phyloP scores from a whole-genome alignment of 345 rosid genomes.

The Eucalyptus virginea region DNA sequence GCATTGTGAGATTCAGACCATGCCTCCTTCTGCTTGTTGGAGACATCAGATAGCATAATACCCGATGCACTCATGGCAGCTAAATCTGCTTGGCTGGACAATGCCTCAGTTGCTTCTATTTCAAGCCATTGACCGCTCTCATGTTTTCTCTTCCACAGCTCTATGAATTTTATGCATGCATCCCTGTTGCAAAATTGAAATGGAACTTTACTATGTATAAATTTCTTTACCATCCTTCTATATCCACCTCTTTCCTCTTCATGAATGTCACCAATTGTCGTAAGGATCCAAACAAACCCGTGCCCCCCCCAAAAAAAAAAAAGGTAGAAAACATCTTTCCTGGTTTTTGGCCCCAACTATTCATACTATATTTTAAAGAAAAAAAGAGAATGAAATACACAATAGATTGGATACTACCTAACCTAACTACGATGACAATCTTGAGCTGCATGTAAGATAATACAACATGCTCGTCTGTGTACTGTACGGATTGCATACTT shows the following conservation, averaged over 20 bases:
- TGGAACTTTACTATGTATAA: not conserved
- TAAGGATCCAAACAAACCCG: not conserved
- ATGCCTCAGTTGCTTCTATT: slow-evolving; percentile 65
- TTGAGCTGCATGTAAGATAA: not conserved
- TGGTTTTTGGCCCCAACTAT: not conserved
- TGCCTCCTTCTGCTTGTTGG: slow-evolving; percentile 32
- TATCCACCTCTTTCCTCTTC: not conserved
- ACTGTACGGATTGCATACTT: not conserved
- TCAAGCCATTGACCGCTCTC: slow-evolving; percentile 95
- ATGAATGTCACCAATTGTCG: not conserved
- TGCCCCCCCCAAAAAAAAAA: too few species aligned
- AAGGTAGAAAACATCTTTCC: not conserved
- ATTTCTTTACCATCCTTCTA: not conserved
- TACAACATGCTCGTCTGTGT: not conserved
- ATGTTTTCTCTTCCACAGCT: slow-evolving; percentile 91
- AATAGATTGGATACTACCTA: not conserved
- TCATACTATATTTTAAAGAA: not conserved
- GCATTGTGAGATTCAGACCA: slow-evolving; percentile 18
- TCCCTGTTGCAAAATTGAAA: slow-evolving; percentile 48
- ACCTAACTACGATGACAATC: not conserved
- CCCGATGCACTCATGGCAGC: slow-evolving; percentile 54
- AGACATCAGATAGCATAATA: slow-evolving; percentile 38
- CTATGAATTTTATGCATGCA: slow-evolving; percentile 67
- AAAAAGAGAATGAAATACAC: not conserved
- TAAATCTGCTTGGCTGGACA: slow-evolving; percentile 41